phyloP scores from a whole-genome alignment of 116 monocot genomes.

The Phalaenopsis hybrid region DNA sequence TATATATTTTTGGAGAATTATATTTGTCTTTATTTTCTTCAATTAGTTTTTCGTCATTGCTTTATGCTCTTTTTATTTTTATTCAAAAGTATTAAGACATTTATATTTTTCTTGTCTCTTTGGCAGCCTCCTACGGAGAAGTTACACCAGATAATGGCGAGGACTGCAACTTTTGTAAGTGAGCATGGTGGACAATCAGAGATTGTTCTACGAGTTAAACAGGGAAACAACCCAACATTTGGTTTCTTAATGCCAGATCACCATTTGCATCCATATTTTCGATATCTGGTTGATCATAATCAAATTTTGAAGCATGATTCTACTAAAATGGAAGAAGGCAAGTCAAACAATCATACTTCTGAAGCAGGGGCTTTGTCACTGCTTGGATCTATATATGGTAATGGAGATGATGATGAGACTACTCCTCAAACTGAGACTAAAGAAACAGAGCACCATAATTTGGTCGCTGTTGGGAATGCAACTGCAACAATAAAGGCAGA shows the following conservation, averaged over 20 bases:
- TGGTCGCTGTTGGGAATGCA: background rate
- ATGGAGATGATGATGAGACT: slow-evolving; percentile 64
- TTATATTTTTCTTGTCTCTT: slow-evolving; percentile 15
- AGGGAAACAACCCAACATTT: slow-evolving; percentile 91
- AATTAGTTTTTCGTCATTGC: background rate
- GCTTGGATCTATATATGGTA: slow-evolving; percentile 75
- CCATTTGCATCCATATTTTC: slow-evolving; percentile 80
- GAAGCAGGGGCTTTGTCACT: slow-evolving; percentile 61
- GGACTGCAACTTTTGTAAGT: slow-evolving; percentile 81
- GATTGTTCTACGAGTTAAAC: slow-evolving; percentile 87
- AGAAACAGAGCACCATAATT: slow-evolving; percentile 9
- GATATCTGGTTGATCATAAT: slow-evolving; percentile 74
- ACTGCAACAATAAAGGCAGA: background rate
- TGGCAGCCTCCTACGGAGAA: slow-evolving; percentile 91
- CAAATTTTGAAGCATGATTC: slow-evolving; percentile 41
- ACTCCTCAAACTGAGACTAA: slow-evolving; percentile 20
- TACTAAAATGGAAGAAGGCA: slow-evolving; percentile 18
- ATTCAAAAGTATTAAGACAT: background rate
- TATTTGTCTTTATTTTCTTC: background rate
- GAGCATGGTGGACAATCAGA: slow-evolving; percentile 90
- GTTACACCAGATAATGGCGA: slow-evolving; percentile 85
- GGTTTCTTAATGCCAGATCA: slow-evolving; percentile 95
- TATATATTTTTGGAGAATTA: slow-evolving; percentile 8
- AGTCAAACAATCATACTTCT: slow-evolving; percentile 12
- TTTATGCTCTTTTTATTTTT: background rate